Percentiles rank a stretch among this genome's conserved stretches.
Evolutionary conservation across 306 rosid genomes (phyloP).

Genomic region (Hippophae gyantsensis): DNA sequence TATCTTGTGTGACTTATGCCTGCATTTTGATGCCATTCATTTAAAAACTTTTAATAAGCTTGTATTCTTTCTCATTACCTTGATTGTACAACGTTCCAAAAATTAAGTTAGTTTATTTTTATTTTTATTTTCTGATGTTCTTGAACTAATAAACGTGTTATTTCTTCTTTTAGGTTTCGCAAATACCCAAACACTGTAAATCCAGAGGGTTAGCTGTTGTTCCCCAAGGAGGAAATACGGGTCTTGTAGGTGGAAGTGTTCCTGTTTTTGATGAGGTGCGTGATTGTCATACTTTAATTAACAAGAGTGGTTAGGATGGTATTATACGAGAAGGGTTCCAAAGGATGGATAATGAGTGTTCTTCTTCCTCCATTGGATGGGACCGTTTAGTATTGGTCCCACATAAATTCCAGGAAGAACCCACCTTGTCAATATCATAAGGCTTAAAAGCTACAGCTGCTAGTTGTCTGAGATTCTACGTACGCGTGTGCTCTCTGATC

Average conservation of each 20-base stretch:
- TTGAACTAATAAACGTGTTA: neutral
- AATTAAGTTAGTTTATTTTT: neutral
- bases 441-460: too few species aligned
- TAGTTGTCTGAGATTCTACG: too few species aligned
- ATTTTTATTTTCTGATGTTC: neutral
- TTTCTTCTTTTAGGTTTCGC: slow-evolving; percentile 48
- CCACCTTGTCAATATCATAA: too few species aligned
- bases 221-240: slow-evolving; percentile 99
- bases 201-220: slow-evolving; percentile 83
- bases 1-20: too few species aligned
- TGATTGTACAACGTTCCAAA: too few species aligned
- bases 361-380: neutral
- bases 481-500: too few species aligned
- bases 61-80: too few species aligned
- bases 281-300: slow-evolving; percentile 10
- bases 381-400: too few species aligned
- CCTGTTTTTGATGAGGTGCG: slow-evolving; percentile 95
- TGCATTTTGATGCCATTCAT: too few species aligned
- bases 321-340: neutral
- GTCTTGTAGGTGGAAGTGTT: slow-evolving; percentile 97
- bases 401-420: too few species aligned
- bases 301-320: slow-evolving; percentile 2
- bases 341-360: neutral
- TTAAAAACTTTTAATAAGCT: too few species aligned
- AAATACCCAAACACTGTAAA: slow-evolving; percentile 70